Evolutionary conservation across 352 stramenopile species (phyloP), one percentile per base, ranked within the genome.

Genomic region (Halophytophthora polymorphica): DNA sequence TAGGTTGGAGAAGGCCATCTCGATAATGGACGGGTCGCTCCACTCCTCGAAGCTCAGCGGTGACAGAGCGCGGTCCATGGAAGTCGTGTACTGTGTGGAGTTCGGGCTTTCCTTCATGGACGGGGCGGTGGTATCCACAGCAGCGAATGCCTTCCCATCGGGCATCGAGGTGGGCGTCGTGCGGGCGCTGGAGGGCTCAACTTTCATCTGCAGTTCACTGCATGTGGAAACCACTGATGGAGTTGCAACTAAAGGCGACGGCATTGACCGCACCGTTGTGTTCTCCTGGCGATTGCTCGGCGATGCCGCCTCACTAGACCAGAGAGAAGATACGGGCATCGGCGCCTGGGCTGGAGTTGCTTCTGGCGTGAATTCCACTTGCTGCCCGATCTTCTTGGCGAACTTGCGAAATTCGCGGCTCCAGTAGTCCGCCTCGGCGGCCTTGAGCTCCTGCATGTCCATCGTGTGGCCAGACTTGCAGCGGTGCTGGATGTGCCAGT

Each of bases 401-500:
- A 92, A 90, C 52, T 71, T 74, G 40, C 80, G 53, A 42, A 88
- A 86, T 48, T 88, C 75, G 4, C 61, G 66, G 46, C 82, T 69
- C 81, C 78, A 90, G 40, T 87, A 92, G 53, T 87, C 73, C 6
- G 67, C 66, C 50, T 90, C 78, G n/a, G 70, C 64, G 4, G 69
- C 46, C 42, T 86, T 88, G 47, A 88, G 74, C 39, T 78, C 61
- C 40, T 84, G 77, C 47, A 89, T 86, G 51, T 86, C 75, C 23
- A 79, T 53, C 25, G 59, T 61, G 53, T 73, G 67, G 7, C 74
- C 73, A 33, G 84, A 75, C 46, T 86, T 86, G 59, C 77, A 84
- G 22, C 73, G 68, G 50, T 83, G 81, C 66, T 92, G 73, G 46
- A 92, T 71, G 62, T 90, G 77, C 81, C 81, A 92, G 56, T 88